Conservation (phyloP, 805 yeast genomes). For the Starmerella stigmatis region DNA sequence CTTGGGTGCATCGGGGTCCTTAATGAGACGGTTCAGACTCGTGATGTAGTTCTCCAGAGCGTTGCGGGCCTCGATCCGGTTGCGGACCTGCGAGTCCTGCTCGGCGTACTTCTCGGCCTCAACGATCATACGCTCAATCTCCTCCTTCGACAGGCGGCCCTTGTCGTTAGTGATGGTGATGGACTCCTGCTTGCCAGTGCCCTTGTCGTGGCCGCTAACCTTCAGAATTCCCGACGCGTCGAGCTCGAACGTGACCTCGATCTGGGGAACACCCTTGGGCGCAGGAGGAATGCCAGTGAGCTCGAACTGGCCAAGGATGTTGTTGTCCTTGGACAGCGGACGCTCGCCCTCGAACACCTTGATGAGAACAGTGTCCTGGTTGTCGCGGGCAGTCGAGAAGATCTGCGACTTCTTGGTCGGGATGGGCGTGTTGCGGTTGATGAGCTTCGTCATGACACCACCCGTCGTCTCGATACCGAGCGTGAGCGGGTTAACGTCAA, state of each 20-base stretch:
- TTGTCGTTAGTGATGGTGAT: constrained; percentile 88
- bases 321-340: constrained; percentile 87
- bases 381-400: constrained; percentile 91
- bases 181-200: constrained; percentile 84
- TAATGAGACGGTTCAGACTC: constrained; percentile 61
- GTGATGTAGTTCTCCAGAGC: constrained; percentile 80
- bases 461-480: constrained; percentile 95
- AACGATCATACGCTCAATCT: constrained; percentile 93
- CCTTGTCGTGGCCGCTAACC: constrained; percentile 82
- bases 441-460: constrained; percentile 93
- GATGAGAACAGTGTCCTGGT: constrained; percentile 89
- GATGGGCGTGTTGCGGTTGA: constrained; percentile 88
- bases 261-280: constrained; percentile 85
- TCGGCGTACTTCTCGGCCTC: constrained; percentile 93
- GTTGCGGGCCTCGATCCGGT: constrained; percentile 81
- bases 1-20: constrained; percentile 46
- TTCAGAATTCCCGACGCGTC: constrained; percentile 83
- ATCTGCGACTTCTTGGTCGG: constrained; percentile 93
- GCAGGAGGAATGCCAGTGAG: constrained; percentile 82
- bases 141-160: constrained; percentile 88
- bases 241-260: constrained; percentile 78
- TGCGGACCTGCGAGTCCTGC: constrained; percentile 75
- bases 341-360: constrained; percentile 96
- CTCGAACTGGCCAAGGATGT: constrained; percentile 77
- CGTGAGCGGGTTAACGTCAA: constrained; percentile 90